Percentiles rank a stretch among this genome's conserved stretches.
These are phyloP conservation scores for Neonectria magnoliae DNA, from an alignment of 2,329 filamentous ascomycete species.

Conservation along the genomic window DNA sequence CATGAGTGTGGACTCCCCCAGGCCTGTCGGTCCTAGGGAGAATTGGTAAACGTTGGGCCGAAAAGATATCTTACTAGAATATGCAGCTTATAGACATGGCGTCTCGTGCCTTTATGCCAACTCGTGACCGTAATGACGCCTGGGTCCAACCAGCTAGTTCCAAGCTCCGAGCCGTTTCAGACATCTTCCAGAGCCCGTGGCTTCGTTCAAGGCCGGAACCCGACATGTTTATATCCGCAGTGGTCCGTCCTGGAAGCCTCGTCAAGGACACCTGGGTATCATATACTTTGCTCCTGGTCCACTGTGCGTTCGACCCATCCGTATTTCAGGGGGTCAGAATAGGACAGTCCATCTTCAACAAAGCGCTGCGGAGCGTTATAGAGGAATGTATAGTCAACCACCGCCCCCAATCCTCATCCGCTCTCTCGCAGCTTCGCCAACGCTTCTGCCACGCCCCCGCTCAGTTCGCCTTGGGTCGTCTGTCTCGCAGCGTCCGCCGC, in stretches of 20 bases:
- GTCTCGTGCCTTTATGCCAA: too few species aligned
- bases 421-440: conserved; percentile 65
- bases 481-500: conserved; percentile 39
- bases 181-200: neutral
- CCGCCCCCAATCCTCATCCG: conserved; percentile 30
- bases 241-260: neutral
- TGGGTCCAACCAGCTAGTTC: neutral
- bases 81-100: neutral
- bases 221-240: too few species aligned
- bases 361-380: neutral
- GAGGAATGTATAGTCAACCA: neutral
- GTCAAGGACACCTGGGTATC: neutral
- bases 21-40: neutral
- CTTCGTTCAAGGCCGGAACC: neutral
- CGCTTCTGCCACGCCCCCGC: conserved; percentile 69
- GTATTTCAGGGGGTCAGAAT: neutral
- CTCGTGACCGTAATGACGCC: too few species aligned
- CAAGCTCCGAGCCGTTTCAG: neutral
- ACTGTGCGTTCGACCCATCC: neutral
- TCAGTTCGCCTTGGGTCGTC: conserved; percentile 49
- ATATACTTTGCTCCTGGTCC: neutral
- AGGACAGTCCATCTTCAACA: neutral
- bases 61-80: neutral
- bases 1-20: neutral
- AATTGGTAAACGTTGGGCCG: too few species aligned